Percentiles rank a stretch among this genome's conserved stretches.
Evolutionary conservation across 2,329 filamentous ascomycete genomes (phyloP).

Genomic region (Xylaria digitata): DNA sequence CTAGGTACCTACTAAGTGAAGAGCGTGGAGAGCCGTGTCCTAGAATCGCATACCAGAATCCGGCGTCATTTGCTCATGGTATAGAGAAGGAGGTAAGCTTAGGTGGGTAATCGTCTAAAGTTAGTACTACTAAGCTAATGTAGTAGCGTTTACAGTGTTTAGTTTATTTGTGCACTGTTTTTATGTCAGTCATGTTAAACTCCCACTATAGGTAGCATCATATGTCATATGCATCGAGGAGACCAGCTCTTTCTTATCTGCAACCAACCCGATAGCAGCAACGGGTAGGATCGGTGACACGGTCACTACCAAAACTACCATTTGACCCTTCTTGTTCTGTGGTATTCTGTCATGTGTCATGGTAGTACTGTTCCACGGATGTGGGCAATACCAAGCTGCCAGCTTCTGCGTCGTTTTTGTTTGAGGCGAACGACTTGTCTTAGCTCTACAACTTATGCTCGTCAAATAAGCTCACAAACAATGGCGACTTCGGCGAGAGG

Average conservation of each 20-base stretch:
- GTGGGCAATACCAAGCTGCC: slow-evolving; percentile 9
- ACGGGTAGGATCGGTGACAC: background rate
- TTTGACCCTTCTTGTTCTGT: background rate
- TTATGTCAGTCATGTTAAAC: background rate
- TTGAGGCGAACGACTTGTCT: slow-evolving; percentile 4
- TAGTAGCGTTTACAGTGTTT: no score
- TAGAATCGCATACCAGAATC: no score
- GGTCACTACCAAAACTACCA: background rate
- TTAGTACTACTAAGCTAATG: no score
- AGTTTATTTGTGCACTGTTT: background rate
- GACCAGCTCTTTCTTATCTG: slow-evolving; percentile 1
- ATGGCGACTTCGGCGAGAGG: slow-evolving; percentile 28
- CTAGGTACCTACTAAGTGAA: background rate
- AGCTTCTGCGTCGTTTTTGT: background rate
- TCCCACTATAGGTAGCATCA: background rate
- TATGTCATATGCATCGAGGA: background rate
- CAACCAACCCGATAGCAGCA: background rate
- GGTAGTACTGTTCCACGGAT: slow-evolving; percentile 4
- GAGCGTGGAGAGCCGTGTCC: no score
- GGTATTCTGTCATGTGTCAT: slow-evolving; percentile 25
- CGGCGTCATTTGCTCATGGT: no score
- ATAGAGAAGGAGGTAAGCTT: no score
- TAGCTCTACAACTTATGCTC: slow-evolving; percentile 2
- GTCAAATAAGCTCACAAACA: slow-evolving; percentile 13
- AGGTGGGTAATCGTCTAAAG: no score